phyloP scores from a whole-genome alignment of 1,284 basidiomycete species.

The Waitea zeae region DNA sequence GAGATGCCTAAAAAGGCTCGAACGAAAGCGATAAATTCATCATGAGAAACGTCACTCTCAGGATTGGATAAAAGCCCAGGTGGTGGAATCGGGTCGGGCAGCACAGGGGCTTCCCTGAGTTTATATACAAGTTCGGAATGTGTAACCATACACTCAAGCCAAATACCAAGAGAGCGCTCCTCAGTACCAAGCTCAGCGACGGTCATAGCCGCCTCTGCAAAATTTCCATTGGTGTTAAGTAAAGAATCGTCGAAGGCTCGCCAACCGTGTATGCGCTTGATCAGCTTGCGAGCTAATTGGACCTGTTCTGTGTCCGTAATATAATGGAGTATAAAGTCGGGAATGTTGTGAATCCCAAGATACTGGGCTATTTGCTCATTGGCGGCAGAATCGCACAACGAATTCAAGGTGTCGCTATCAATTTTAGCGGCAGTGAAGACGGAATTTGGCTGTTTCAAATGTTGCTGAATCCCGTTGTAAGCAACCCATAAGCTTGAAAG shows the following conservation, averaged over 20 bases:
- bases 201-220: conserved; percentile 24
- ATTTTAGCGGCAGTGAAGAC: no score
- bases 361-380: no score
- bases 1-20: conserved; percentile 50
- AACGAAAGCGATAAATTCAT: conserved; percentile 43
- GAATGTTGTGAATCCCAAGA: no score
- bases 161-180: conserved; percentile 51
- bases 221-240: conserved; percentile 31
- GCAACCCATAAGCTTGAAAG: no score
- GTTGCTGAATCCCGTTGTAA: no score
- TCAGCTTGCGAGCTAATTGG: no score
- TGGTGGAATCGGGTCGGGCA: conserved; percentile 17
- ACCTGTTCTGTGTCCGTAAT: no score
- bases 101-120: conserved; percentile 23
- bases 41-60: conserved; percentile 24
- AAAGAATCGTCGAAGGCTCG: conserved; percentile 38
- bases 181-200: conserved; percentile 41
- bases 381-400: no score
- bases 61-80: conserved; percentile 14
- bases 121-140: conserved; percentile 30
- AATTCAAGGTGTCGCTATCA: no score
- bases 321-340: no score
- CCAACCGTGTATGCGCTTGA: conserved; percentile 45
- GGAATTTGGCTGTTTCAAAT: no score
- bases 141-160: conserved; percentile 47